These are phyloP conservation scores for Trametes punicea DNA, from an alignment of 768 basidiomycete species.

Conservation along the genomic window DNA sequence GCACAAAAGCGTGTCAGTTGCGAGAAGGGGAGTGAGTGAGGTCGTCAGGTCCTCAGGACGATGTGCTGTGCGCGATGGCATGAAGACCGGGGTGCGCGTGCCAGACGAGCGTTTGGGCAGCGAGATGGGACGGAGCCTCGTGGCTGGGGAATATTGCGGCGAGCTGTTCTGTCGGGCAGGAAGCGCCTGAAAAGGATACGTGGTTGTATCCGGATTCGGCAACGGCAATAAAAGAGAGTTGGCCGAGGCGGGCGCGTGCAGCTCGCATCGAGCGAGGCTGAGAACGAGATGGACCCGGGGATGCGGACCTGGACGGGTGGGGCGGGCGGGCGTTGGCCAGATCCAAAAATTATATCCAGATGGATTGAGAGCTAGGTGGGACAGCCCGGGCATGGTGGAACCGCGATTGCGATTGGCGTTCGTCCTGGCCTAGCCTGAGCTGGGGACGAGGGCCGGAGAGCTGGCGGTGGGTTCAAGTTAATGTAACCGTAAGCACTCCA, in stretches of 20 bases:
- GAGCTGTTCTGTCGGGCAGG: constrained; percentile 15
- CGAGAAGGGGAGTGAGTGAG: too few species aligned
- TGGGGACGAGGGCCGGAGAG: too few species aligned
- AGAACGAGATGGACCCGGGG: not conserved
- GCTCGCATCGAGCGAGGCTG: not conserved
- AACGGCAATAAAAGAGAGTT: constrained; percentile 12
- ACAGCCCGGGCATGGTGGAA: not conserved
- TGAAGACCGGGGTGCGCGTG: not conserved
- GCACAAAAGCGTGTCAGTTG: too few species aligned
- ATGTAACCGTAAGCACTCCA: too few species aligned
- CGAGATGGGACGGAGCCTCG: not conserved
- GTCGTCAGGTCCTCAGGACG: too few species aligned
- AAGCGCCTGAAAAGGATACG: constrained; percentile 6
- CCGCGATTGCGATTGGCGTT: not conserved
- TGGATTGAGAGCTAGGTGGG: not conserved
- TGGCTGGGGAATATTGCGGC: constrained; percentile 13
- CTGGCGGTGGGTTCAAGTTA: too few species aligned
- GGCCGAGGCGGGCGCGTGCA: not conserved
- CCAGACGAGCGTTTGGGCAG: not conserved
- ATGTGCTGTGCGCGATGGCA: not conserved
- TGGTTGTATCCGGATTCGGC: constrained; percentile 13
- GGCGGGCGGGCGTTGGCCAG: not conserved
- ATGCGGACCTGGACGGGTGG: not conserved
- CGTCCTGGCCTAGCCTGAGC: too few species aligned
- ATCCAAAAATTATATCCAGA: not conserved